Evolutionary conservation across 352 stramenopile genomes (phyloP).

Genomic region (Globisporangium yorkense): DNA sequence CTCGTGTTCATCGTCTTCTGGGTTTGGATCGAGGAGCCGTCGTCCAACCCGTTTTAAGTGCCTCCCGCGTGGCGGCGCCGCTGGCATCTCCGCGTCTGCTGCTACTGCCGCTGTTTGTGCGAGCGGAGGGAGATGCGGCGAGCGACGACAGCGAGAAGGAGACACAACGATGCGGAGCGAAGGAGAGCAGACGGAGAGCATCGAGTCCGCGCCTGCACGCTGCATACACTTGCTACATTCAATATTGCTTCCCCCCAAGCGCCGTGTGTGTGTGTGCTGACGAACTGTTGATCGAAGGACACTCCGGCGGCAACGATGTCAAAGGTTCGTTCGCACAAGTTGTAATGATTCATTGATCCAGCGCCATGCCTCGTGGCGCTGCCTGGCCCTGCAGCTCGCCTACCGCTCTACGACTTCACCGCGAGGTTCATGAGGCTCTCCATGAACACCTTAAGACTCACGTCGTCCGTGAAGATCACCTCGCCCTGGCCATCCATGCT

Average conservation of each 20-base stretch:
- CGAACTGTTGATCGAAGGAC: background rate
- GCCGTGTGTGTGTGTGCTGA: too few relatives aligned
- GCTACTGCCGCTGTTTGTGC: background rate
- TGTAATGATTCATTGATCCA: background rate
- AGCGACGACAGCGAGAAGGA: background rate
- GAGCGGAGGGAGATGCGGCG: background rate
- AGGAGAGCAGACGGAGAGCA: background rate
- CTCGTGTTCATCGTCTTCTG: slow-evolving; percentile 82
- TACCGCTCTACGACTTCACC: slow-evolving; percentile 63
- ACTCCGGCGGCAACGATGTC: too few relatives aligned
- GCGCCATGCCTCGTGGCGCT: background rate
- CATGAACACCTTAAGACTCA: slow-evolving; percentile 99
- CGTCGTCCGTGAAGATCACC: slow-evolving; percentile 99
- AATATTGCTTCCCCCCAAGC: background rate
- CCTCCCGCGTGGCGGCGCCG: background rate
- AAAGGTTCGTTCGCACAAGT: background rate
- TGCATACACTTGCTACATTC: slow-evolving; percentile 2
- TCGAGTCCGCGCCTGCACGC: background rate
- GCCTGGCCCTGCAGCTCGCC: background rate
- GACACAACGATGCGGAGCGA: background rate
- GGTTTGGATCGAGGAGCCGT: slow-evolving; percentile 76
- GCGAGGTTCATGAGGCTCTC: slow-evolving; percentile 95
- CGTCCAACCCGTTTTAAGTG: slow-evolving; percentile 11
- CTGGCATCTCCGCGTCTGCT: background rate
- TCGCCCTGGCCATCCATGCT: slow-evolving; percentile 91